Conservation (phyloP, 495 filamentous ascomycete genomes). For the Annulohypoxylon bovei region DNA sequence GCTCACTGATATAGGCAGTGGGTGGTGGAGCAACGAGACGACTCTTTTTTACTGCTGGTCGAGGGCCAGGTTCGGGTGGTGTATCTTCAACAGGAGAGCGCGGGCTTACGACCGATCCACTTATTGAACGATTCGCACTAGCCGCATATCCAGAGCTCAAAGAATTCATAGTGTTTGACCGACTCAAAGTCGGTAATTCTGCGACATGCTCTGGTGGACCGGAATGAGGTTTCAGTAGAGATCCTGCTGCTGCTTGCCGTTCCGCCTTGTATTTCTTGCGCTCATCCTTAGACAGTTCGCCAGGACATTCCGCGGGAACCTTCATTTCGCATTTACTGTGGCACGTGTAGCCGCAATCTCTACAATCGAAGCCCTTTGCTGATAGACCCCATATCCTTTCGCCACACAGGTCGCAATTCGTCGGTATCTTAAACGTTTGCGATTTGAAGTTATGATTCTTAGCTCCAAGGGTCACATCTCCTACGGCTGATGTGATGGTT, state of each 20-base stretch:
- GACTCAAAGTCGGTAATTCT: slow-evolving; percentile 68
- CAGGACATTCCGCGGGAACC: slow-evolving; percentile 93
- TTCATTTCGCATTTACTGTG: slow-evolving; percentile 99
- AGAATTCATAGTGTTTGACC: slow-evolving; percentile 93
- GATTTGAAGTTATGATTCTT: slow-evolving; percentile 96
- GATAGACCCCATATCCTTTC: slow-evolving; percentile 96
- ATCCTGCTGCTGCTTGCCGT: slow-evolving; percentile 80
- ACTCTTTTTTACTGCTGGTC: slow-evolving; percentile 62
- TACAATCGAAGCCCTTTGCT: slow-evolving; percentile 94
- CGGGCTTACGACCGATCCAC: slow-evolving; percentile 56
- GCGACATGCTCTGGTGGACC: slow-evolving; percentile 54
- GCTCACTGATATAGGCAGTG: slow-evolving; percentile 74
- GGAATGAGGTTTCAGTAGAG: slow-evolving; percentile 55
- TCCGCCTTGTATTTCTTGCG: slow-evolving; percentile 89
- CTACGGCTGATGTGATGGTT: slow-evolving; percentile 85
- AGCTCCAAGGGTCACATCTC: slow-evolving; percentile 89
- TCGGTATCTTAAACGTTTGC: slow-evolving; percentile 98
- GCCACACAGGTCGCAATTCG: slow-evolving; percentile 95
- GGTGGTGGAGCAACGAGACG: slow-evolving; percentile 90
- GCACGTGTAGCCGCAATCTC: slow-evolving; percentile 96
- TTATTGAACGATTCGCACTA: slow-evolving; percentile 78
- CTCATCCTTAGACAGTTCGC: slow-evolving; percentile 91
- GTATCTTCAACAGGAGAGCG: slow-evolving; percentile 60
- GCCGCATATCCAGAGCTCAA: slow-evolving; percentile 88
- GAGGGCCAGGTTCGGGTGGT: slow-evolving; percentile 49